Evolutionary conservation across 768 basidiomycete genomes (phyloP).

Genomic region (Coprinopsis strossmayeri): DNA sequence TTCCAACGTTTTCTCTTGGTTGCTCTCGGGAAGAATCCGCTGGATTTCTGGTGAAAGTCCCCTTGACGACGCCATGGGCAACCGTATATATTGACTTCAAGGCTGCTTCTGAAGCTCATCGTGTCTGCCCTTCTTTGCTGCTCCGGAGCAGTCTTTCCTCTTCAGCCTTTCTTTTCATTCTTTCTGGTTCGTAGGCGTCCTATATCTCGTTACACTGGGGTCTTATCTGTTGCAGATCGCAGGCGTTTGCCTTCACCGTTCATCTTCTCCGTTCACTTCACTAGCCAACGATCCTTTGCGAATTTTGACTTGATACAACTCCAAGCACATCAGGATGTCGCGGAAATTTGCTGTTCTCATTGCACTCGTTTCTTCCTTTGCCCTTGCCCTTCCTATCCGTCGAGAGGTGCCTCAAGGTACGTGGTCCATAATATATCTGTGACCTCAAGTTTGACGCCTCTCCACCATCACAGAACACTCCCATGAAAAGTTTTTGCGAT

Average conservation of each 20-base stretch:
- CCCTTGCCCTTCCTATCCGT: constrained; percentile 37
- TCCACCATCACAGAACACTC: constrained; percentile 45
- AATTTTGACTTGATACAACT: too few relatives aligned
- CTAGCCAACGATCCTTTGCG: too few relatives aligned
- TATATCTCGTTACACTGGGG: neutral
- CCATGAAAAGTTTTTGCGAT: constrained; percentile 49
- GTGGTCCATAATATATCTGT: neutral
- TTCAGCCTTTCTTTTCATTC: constrained; percentile 27
- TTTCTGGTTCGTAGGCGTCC: neutral
- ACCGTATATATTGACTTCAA: too few relatives aligned
- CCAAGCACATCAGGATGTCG: constrained; percentile 21
- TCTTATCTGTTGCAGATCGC: constrained; percentile 18
- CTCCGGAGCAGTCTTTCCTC: constrained; percentile 14
- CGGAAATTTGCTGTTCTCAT: constrained; percentile 17
- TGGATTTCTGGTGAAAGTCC: neutral
- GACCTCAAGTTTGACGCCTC: neutral
- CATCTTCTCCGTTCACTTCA: too few relatives aligned
- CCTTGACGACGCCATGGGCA: neutral
- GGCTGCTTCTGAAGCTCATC: neutral
- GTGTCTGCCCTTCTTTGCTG: constrained; percentile 8
- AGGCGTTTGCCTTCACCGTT: constrained; percentile 22
- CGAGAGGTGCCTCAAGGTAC: constrained; percentile 66
- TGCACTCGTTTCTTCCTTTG: constrained; percentile 22
- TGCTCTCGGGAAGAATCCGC: too few relatives aligned
- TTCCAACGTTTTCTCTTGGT: too few relatives aligned